phyloP scores from a whole-genome alignment of 805 yeast genomes.

The Kodamaea laetipori region DNA sequence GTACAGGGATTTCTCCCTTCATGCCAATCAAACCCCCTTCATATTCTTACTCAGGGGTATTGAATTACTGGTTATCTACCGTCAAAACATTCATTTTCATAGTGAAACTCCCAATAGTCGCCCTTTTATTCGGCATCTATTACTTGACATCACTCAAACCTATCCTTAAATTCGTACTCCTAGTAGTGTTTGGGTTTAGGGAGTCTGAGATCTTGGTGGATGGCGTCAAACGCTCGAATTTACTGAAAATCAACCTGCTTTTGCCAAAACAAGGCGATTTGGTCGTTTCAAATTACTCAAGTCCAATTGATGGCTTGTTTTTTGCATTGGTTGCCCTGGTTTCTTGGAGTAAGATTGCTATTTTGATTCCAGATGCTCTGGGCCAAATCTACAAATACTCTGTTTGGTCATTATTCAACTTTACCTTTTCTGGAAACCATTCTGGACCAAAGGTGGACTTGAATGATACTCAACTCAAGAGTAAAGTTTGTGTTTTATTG shows the following conservation, averaged over 20 bases:
- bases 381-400: constrained; percentile 35
- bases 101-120: constrained; percentile 34
- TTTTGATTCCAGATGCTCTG: constrained; percentile 42
- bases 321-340: constrained; percentile 22
- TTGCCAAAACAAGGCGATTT: constrained; percentile 50
- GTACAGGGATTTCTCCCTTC: constrained; percentile 93
- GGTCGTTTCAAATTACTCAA: constrained; percentile 55
- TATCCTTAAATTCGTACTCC: constrained; percentile 23
- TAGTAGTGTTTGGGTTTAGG: constrained; percentile 38
- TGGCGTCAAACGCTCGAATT: constrained; percentile 50
- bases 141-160: constrained; percentile 22
- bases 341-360: constrained; percentile 27
- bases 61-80: constrained; percentile 11
- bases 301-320: constrained; percentile 59
- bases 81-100: constrained; percentile 18
- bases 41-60: constrained; percentile 6
- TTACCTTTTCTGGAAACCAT: constrained; percentile 20
- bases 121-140: constrained; percentile 28
- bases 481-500: constrained; percentile 54
- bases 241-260: constrained; percentile 28
- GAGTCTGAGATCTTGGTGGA: constrained; percentile 44
- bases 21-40: constrained; percentile 52
- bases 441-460: constrained; percentile 24
- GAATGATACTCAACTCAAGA: constrained; percentile 21
- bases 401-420: constrained; percentile 29